Base-by-base conservation (phyloP, 2,329 filamentous ascomycete genomes). In the Sphaerostilbella broomeana region DNA sequence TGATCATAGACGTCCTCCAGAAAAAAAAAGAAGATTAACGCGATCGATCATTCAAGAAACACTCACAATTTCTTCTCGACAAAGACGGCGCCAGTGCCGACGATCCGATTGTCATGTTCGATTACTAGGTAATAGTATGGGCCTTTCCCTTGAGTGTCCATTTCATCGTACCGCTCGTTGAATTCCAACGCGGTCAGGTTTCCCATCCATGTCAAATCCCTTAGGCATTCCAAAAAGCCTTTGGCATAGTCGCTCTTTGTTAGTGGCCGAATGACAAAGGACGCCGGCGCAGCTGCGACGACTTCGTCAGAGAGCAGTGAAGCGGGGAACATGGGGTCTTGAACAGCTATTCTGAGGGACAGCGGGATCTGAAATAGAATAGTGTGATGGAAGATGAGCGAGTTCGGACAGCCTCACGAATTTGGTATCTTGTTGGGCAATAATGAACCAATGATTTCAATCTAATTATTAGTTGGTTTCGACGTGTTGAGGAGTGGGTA, bases 31-130 rank as follows among this genome's bases (percentile, higher is more conserved):
- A 21, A 21, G 18, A 12, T 22, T 21, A 6, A 8, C 12, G 20
- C 12, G 15, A n/a, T n/a, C n/a, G n/a, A n/a, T n/a, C n/a, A n/a
- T n/a, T n/a, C n/a, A n/a, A n/a, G n/a, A n/a, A n/a, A n/a, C n/a
- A 65, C 73, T 47, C 57, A 80, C 77, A 85, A 84, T 62, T 90
- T 90, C 64, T 80, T 75, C 70, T 92, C 86, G 24, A 86, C 81
- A 45, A 92, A 70, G 57, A 92, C 63, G 28, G 78, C 78, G 1
- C 86, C 86, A 0, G 84, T 88, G 6, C 81, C 85, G 11, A 89
- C 84, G 39, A 89, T 73, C 42, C 68, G 68, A 16, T 63, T 67
- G 8, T 68, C 59, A 54, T 87, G 73, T 48, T 80, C 75, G 41
- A 90, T 77, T 31, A 84, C 80, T 20, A 86, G 61, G 37, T 88